phyloP scores from a whole-genome alignment of 495 filamentous ascomycete genomes.

The Massariosphaeria phaeospora region DNA sequence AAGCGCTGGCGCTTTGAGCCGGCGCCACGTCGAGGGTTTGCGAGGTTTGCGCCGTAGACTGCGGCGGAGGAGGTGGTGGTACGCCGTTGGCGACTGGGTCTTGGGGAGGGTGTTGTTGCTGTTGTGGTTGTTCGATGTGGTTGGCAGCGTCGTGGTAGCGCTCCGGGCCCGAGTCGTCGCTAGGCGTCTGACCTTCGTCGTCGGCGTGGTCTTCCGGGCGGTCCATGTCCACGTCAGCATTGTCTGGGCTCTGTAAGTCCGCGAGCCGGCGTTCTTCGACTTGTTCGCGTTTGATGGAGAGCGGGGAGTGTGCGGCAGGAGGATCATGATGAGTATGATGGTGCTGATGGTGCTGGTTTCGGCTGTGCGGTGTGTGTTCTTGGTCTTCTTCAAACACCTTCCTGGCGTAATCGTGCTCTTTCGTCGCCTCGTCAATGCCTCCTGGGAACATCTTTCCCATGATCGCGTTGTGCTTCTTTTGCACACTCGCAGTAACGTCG shows the following conservation, averaged over 20 bases:
- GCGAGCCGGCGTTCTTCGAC: conserved; percentile 2
- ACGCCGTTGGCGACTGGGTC: neutral
- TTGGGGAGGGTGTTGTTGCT: neutral
- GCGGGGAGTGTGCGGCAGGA: neutral
- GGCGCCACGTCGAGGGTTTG: neutral
- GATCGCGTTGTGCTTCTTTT: conserved; percentile 20
- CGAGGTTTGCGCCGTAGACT: neutral
- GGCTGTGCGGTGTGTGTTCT: conserved; percentile 2
- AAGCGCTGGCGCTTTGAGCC: neutral
- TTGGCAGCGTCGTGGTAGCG: conserved; percentile 16
- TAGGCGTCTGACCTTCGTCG: conserved; percentile 19
- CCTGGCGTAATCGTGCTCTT: conserved; percentile 20
- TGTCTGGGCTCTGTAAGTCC: conserved; percentile 11
- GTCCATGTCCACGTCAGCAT: conserved; percentile 20
- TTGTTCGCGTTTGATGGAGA: conserved; percentile 19
- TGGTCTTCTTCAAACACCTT: conserved; percentile 22
- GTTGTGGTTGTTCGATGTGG: neutral
- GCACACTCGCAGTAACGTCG: conserved; percentile 16
- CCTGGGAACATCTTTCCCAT: conserved; percentile 29
- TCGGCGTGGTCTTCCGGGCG: conserved; percentile 17
- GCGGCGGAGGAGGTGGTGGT: neutral
- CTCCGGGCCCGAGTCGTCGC: conserved; percentile 17
- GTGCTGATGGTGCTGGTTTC: conserved; percentile 12
- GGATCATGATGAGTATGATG: too few relatives aligned
- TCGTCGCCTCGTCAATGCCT: conserved; percentile 17